Conservation (phyloP, 2,329 filamentous ascomycete genomes). For the Fusarium anguioides region DNA sequence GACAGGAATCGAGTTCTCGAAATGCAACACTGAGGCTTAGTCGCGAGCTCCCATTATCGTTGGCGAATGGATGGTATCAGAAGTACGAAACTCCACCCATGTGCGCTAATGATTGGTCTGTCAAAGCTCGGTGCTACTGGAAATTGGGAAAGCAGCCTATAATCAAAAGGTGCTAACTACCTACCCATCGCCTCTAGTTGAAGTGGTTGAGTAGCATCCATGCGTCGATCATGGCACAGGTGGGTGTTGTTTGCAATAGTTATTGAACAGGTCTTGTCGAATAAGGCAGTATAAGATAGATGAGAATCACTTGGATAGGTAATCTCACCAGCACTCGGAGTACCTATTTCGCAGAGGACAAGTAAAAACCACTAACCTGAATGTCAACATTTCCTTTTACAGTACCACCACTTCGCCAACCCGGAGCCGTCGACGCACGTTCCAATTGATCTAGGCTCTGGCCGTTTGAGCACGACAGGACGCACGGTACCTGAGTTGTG, state of each 20-base stretch:
- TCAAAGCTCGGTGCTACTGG: conserved; percentile 10
- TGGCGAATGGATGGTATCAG: conserved; percentile 18
- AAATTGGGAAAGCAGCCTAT: background rate
- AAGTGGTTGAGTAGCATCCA: conserved; percentile 22
- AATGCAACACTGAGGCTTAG: conserved; percentile 6
- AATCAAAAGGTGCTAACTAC: conserved; percentile 5
- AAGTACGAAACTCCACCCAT: conserved; percentile 42
- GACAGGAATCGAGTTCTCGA: conserved; percentile 13
- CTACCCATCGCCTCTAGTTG: conserved; percentile 6
- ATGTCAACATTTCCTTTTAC: conserved; percentile 13
- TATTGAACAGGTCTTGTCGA: conserved; percentile 7
- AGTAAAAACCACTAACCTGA: too few species aligned
- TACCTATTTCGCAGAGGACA: too few species aligned
- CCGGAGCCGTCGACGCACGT: conserved; percentile 20
- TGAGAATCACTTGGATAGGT: background rate
- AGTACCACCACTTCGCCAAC: conserved; percentile 18
- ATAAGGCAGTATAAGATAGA: background rate
- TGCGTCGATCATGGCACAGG: conserved; percentile 32
- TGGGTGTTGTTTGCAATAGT: conserved; percentile 3
- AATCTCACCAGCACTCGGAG: background rate
- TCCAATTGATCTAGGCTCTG: conserved; percentile 5
- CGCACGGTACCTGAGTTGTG: conserved; percentile 21
- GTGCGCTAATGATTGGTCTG: conserved; percentile 48
- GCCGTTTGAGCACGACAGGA: conserved; percentile 10
- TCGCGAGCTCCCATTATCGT: background rate